Conservation (phyloP, 2,329 filamentous ascomycete genomes). For the Talaromyces sp. region DNA sequence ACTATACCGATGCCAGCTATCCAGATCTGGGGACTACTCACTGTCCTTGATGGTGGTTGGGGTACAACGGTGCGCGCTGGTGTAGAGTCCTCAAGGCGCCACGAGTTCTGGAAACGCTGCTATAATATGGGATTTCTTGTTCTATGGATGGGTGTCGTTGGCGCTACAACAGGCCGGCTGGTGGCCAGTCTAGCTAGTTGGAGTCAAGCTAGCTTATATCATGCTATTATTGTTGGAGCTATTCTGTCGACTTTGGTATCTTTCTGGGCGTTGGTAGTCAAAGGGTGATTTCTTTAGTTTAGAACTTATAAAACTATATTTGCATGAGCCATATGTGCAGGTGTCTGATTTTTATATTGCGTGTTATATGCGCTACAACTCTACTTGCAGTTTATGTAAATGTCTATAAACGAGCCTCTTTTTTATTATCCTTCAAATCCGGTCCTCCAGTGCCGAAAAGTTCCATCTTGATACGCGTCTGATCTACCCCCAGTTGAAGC, state of each 20-base stretch:
- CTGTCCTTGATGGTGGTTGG: conserved; percentile 30
- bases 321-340: too few relatives aligned
- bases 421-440: not conserved
- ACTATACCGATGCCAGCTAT: conserved; percentile 31
- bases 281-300: too few relatives aligned
- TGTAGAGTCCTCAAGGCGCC: conserved; percentile 21
- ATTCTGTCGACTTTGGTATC: conserved; percentile 12
- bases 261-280: conserved; percentile 17
- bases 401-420: not conserved
- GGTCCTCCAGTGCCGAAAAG: conserved; percentile 2
- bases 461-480: not conserved
- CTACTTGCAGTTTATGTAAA: not conserved
- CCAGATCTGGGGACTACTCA: conserved; percentile 32
- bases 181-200: conserved; percentile 14
- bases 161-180: conserved; percentile 18
- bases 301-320: too few relatives aligned
- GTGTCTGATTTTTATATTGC: too few relatives aligned
- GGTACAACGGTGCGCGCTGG: conserved; percentile 31
- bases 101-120: conserved; percentile 19
- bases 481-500: not conserved
- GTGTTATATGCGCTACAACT: too few relatives aligned
- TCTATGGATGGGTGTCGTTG: conserved; percentile 26
- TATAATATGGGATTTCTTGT: conserved; percentile 27
- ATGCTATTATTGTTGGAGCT: conserved; percentile 15
- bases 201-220: conserved; percentile 12